Evolutionary conservation across 306 rosid genomes (phyloP), one percentile per base, ranked within the genome.

Genomic region (Lotus japonicus): DNA sequence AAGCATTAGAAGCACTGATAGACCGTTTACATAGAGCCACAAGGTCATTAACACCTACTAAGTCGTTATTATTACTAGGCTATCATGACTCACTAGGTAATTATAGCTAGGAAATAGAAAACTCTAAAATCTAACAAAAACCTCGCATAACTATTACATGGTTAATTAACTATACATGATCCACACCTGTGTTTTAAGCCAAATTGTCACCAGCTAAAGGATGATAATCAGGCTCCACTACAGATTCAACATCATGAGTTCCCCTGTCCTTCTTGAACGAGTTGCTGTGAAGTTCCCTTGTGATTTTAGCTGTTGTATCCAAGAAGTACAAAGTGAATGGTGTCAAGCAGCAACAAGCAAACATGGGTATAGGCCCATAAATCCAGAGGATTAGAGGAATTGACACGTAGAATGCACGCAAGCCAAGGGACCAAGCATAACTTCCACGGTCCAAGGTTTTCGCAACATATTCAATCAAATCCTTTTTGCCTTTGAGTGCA

Each of bases 341-440:
- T 68, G 86, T 82, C 50, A 87, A 41, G 61, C 87, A 72, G 71
- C 90, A 85, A 45, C 90, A 84, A 19, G 59, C 74, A 70, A 90
- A 75, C 92, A 90, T 90, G 17, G 90, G 84, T 5, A 90, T 82
- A 9, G 97, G 90, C 4, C 95, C 95, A 56, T 85, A 87, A 38
- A 87, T 85, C 97, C 90, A 90, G 11, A 90, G 87, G 81, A 90
- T 79, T 83, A 85, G 88, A 45, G 95, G 87, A 65, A 90, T 82
- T 36, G 97, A 90, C 17, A 90, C 28, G 73, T 85, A 87, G 75
- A 87, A 87, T 18, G 97, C 89, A 64, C 95, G 44, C 58, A 87
- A 57, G 39, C 97, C 95, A 1, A 90, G 83, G 9, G 95, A 87
- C 92, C 97, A 87, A 66, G 84, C 77, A 63, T 61, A 3, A 64